These are phyloP conservation scores for Periconia digitata DNA, from an alignment of 2,329 filamentous ascomycete species.

Conservation along the genomic window DNA sequence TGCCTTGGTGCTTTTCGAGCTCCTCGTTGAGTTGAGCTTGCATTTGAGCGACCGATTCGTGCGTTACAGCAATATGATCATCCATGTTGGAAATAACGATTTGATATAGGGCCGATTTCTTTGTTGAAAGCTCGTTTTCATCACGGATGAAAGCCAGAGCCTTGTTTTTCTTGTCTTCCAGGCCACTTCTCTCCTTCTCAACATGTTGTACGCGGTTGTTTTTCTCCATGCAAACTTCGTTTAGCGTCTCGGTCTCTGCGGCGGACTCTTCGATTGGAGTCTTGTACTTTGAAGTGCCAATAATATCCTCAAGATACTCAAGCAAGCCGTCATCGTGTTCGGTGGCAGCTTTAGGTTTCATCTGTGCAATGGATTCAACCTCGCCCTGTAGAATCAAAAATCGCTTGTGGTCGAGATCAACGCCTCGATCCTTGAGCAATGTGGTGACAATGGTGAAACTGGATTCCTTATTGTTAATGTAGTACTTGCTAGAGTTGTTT, in stretches of 20 bases:
- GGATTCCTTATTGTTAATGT: conserved; percentile 86
- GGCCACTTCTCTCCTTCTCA: conserved; percentile 89
- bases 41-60: conserved; percentile 89
- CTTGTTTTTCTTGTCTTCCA: conserved; percentile 97
- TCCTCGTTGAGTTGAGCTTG: conserved; percentile 84
- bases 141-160: conserved; percentile 85
- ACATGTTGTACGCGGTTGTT: conserved; percentile 94
- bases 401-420: conserved; percentile 96
- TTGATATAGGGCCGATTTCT: conserved; percentile 91
- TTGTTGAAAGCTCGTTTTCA: conserved; percentile 87
- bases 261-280: conserved; percentile 93
- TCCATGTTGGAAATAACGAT: conserved; percentile 85
- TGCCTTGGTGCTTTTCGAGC: conserved; percentile 87
- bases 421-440: conserved; percentile 80
- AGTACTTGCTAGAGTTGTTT: conserved; percentile 98
- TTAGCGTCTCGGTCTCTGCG: conserved; percentile 84
- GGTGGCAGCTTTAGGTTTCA: conserved; percentile 94
- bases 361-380: conserved; percentile 97
- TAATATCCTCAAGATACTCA: conserved; percentile 97
- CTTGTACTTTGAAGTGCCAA: conserved; percentile 98
- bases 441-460: conserved; percentile 92
- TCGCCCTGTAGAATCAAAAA: conserved; percentile 97
- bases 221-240: conserved; percentile 94
- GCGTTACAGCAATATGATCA: conserved; percentile 84
- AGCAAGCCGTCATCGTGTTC: conserved; percentile 96